Evolutionary conservation across 2,329 filamentous ascomycete genomes (phyloP), one percentile per base, ranked within the genome.

Genomic region (Fusarium paranaense): DNA sequence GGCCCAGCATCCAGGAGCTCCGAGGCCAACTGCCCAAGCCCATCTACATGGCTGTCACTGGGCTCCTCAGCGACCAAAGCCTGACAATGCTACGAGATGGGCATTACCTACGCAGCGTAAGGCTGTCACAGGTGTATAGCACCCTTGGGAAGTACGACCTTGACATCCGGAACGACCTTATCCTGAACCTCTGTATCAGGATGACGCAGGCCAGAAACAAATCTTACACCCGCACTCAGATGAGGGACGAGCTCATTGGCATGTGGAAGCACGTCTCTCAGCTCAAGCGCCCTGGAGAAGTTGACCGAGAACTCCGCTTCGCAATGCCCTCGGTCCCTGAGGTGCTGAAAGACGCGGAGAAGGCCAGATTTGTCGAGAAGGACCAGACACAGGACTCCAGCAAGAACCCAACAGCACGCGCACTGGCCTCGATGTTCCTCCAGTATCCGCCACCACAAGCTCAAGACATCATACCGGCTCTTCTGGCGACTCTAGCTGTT

Each of bases 251-350:
- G 68, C 74, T 84, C 6, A 42, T 83, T 33, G 76, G 77, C 14
- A 66, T 84, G 62, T 85, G 83, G 83, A 80, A 80, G 72, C 81
- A 83, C 64, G 67, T 84, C 16, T 82, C 83, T 2, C 80, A 82
- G 60, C 71, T 84, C 42, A 79, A 74, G 47, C 78, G 83, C 13
- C 67, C 60, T 6, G 78, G 78, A n/a, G 79, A 81, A 47, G 35
- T 64, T 8, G 62, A 62, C 13, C 50, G 73, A 16, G 57, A 62
- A 1, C 63, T 76, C 5, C 72, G 68, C 6, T 83, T 83, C 54
- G 78, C 79, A 58, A 65, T 84, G 37, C 81, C 83, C 10, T 75
- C 75, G 7, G 45, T 67, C 14, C 66, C 76, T 5, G 81, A 83
- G 40, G 71, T 82, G 11, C 50, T 79, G 18, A 69, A 70, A 11